Percentiles rank a stretch among this genome's conserved stretches.
phyloP scores from a whole-genome alignment of 768 basidiomycete genomes.

The Lentinus tigrinus region DNA sequence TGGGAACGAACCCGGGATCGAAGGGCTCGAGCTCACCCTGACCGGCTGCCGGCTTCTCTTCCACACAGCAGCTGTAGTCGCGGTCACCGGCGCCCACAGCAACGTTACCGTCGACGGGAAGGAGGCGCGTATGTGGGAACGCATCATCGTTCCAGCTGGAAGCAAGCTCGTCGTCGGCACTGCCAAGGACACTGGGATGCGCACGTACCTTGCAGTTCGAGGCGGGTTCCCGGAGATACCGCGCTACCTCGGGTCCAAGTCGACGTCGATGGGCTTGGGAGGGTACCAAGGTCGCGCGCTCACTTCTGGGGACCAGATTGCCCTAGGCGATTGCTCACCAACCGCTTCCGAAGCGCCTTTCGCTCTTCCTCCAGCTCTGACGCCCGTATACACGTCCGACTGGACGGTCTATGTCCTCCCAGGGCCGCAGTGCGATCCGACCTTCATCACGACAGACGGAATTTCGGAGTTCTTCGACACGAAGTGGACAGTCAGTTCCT shows the following conservation, averaged over 20 bases:
- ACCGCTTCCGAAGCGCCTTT: conserved; percentile 12
- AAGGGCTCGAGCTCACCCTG: conserved; percentile 55
- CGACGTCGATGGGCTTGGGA: conserved; percentile 60
- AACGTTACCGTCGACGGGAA: conserved; percentile 42
- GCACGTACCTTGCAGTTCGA: conserved; percentile 53
- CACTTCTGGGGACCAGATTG: conserved; percentile 48
- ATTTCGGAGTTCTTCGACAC: conserved; percentile 50
- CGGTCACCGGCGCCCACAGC: conserved; percentile 53
- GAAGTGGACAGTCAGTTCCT: conserved; percentile 50
- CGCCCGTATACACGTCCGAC: conserved; percentile 46
- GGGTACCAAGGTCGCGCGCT: conserved; percentile 62
- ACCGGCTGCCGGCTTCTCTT: conserved; percentile 52
- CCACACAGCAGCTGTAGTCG: conserved; percentile 45
- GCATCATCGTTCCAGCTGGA: conserved; percentile 44
- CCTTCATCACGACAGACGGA: conserved; percentile 51
- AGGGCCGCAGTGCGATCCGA: conserved; percentile 62
- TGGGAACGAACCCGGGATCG: conserved; percentile 48
- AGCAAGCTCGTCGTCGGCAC: conserved; percentile 42
- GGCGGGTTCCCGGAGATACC: conserved; percentile 63
- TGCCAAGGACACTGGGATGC: conserved; percentile 39
- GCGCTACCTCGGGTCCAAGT: conserved; percentile 60
- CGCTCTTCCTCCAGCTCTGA: conserved; percentile 28
- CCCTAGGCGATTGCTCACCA: conserved; percentile 35
- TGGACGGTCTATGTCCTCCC: conserved; percentile 56
- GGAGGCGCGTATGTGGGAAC: conserved; percentile 46